Evolutionary conservation across 805 yeast genomes (phyloP).

Genomic region (Lipomyces oligophaga): DNA sequence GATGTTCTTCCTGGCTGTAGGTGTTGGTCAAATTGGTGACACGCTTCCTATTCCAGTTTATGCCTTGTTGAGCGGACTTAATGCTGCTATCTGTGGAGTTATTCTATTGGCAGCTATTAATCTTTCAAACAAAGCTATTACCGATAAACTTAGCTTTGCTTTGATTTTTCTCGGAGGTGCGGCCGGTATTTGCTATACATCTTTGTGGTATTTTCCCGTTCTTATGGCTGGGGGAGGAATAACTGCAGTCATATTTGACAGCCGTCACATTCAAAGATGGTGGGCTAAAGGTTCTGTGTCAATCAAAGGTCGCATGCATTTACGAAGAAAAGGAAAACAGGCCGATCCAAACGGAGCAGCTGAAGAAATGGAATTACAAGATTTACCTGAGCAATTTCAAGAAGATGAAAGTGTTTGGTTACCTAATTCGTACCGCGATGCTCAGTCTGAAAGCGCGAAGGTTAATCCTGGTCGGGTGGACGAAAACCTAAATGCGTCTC

Average conservation of each 20-base stretch:
- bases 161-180: conserved; percentile 23
- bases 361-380: not conserved
- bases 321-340: not conserved
- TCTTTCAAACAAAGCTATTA: conserved; percentile 14
- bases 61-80: conserved; percentile 23
- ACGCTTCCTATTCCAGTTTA: conserved; percentile 21
- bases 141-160: conserved; percentile 21
- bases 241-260: conserved; percentile 15
- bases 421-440: conserved; percentile 17
- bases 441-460: conserved; percentile 5
- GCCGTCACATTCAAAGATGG: conserved; percentile 6
- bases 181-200: conserved; percentile 17
- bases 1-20: conserved; percentile 19
- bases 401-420: conserved; percentile 19
- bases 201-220: conserved; percentile 25
- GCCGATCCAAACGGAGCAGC: too few relatives aligned
- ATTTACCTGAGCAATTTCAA: not conserved
- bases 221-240: conserved; percentile 21
- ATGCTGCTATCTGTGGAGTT: conserved; percentile 25
- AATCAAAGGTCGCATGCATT: not conserved
- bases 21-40: conserved; percentile 19
- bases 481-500: not conserved
- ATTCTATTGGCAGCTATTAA: conserved; percentile 20
- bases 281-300: not conserved
- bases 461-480: not conserved